Conservation (phyloP, 2,329 filamentous ascomycete genomes). For the Paradendryphiella salina region DNA sequence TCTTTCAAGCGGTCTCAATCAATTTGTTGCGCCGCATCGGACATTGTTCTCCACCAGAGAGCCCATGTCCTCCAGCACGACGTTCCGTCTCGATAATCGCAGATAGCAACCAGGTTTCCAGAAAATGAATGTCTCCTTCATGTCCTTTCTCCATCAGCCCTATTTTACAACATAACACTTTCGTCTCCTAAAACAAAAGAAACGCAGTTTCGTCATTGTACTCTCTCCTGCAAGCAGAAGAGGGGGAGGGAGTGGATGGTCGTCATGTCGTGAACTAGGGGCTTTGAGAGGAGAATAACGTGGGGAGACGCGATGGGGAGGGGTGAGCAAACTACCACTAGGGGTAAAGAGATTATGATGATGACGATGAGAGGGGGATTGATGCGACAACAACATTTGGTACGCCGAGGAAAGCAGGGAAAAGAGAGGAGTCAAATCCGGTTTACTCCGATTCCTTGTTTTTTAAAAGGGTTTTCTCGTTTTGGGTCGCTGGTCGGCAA, state of each 20-base stretch:
- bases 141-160: slow-evolving; percentile 3
- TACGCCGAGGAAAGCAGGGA: slow-evolving; percentile 36
- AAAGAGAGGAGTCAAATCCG: slow-evolving; percentile 34
- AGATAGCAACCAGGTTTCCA: slow-evolving; percentile 21
- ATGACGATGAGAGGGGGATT: slow-evolving; percentile 16
- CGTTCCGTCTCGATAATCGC: slow-evolving; percentile 24
- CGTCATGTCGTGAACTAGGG: slow-evolving; percentile 16
- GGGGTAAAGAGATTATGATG: slow-evolving; percentile 18
- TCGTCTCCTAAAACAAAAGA: slow-evolving; percentile 34
- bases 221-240: slow-evolving; percentile 36
- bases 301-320: slow-evolving; percentile 28
- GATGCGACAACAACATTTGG: slow-evolving; percentile 26
- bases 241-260: slow-evolving; percentile 12
- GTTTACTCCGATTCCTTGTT: slow-evolving; percentile 26
- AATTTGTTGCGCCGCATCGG: slow-evolving; percentile 27
- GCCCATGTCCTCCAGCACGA: slow-evolving; percentile 30
- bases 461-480: slow-evolving; percentile 38
- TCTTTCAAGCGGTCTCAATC: slow-evolving; percentile 34
- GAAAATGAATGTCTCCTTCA: slow-evolving; percentile 26
- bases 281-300: background rate
- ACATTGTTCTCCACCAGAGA: slow-evolving; percentile 23
- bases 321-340: slow-evolving; percentile 34
- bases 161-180: slow-evolving; percentile 20
- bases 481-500: slow-evolving; percentile 28
- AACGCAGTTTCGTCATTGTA: slow-evolving; percentile 44